Conservation (phyloP, 202 grass and related monocot genomes). For the Hordeum pubiflorum region DNA sequence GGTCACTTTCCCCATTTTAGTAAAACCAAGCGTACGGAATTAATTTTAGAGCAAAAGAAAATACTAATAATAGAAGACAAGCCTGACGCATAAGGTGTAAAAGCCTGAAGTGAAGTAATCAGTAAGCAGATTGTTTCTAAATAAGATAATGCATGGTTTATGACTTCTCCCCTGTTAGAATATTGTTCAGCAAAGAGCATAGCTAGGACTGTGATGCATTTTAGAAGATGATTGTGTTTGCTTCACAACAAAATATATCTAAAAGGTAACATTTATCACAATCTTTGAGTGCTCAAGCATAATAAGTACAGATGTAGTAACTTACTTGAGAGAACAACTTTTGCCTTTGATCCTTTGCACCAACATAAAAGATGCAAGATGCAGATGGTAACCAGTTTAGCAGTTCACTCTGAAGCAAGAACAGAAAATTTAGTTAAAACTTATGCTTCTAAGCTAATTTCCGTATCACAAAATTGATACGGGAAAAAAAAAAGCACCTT, state of each 20-base stretch:
- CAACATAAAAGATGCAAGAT: conserved; percentile 99
- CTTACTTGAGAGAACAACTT: conserved; percentile 91
- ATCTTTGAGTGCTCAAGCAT: neutral
- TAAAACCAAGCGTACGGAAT: neutral
- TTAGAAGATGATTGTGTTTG: neutral
- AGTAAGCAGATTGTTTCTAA: conserved; percentile 7
- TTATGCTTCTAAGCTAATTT: conserved; percentile 7
- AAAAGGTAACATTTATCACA: neutral
- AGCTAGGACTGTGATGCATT: neutral
- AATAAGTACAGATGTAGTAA: neutral
- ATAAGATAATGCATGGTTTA: neutral
- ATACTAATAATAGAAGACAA: neutral
- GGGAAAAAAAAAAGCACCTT: conserved; percentile 44
- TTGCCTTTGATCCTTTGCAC: conserved; percentile 79
- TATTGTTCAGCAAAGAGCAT: neutral
- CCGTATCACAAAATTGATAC: conserved; percentile 9
- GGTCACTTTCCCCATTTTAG: neutral
- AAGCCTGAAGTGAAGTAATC: neutral
- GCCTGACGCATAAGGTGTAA: neutral
- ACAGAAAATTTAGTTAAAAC: conserved; percentile 15
- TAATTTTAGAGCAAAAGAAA: neutral
- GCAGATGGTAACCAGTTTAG: conserved; percentile 86
- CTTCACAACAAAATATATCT: neutral
- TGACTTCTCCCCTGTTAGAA: neutral
- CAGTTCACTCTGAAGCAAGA: conserved; percentile 82